phyloP scores from a whole-genome alignment of 768 basidiomycete genomes.

The Mycena epipterygia region DNA sequence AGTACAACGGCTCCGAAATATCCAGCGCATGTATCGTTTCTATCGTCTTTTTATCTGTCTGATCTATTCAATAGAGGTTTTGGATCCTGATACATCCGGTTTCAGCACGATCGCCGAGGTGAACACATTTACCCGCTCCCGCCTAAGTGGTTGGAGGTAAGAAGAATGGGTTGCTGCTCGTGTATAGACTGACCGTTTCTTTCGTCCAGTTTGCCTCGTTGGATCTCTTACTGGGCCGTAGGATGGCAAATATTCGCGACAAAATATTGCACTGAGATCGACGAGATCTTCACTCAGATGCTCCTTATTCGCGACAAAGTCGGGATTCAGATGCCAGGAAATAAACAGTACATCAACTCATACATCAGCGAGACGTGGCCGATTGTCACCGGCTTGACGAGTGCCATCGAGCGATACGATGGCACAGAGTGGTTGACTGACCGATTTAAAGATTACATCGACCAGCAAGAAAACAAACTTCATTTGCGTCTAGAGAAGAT shows the following conservation, averaged over 20 bases:
- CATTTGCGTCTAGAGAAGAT: slow-evolving; percentile 5
- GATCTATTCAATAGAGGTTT: slow-evolving; percentile 11
- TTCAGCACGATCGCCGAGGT: slow-evolving; percentile 27
- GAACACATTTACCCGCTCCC: slow-evolving; percentile 17
- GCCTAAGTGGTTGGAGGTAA: slow-evolving; percentile 20
- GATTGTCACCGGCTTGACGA: slow-evolving; percentile 2
- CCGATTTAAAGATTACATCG: slow-evolving; percentile 20
- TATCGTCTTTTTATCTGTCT: not conserved
- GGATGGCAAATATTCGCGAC: slow-evolving; percentile 36
- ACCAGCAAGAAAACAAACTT: slow-evolving; percentile 14
- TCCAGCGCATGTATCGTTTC: slow-evolving; percentile 14
- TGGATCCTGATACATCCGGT: slow-evolving; percentile 21
- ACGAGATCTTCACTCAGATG: slow-evolving; percentile 30
- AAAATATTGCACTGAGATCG: slow-evolving; percentile 29
- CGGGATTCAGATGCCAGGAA: slow-evolving; percentile 30
- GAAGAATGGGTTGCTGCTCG: not conserved
- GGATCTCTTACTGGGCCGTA: slow-evolving; percentile 33
- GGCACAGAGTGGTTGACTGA: slow-evolving; percentile 7
- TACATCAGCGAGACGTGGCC: slow-evolving; percentile 18
- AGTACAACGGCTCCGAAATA: slow-evolving; percentile 16
- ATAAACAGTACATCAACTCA: slow-evolving; percentile 15
- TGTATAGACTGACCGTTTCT: not conserved
- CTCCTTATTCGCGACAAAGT: slow-evolving; percentile 10
- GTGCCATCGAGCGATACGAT: slow-evolving; percentile 7
- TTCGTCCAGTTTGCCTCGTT: slow-evolving; percentile 27